Percentiles rank a stretch among this genome's conserved stretches.
These are phyloP conservation scores for Hanseniaspora lachancei DNA, from an alignment of 805 yeast species.

Conservation along the genomic window DNA sequence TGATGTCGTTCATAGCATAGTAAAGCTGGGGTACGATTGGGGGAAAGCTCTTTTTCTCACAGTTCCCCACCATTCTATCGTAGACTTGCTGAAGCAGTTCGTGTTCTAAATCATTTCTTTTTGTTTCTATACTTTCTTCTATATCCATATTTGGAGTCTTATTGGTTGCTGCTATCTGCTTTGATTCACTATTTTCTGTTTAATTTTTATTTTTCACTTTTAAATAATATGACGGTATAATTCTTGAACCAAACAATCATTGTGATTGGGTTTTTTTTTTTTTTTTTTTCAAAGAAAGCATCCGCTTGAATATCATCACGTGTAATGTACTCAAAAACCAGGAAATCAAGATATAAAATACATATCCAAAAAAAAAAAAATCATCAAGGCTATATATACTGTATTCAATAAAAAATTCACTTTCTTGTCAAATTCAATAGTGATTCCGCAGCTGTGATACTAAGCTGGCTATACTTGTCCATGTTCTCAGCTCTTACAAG, in stretches of 20 bases:
- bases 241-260: no score
- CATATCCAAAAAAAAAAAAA: no score
- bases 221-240: no score
- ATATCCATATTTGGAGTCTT: neutral
- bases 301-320: no score
- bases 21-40: conserved; percentile 9
- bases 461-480: conserved; percentile 24
- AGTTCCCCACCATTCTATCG: conserved; percentile 37
- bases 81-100: conserved; percentile 45
- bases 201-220: no score
- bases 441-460: conserved; percentile 28
- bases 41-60: conserved; percentile 31
- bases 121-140: neutral
- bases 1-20: conserved; percentile 8
- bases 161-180: no score
- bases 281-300: no score
- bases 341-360: neutral
- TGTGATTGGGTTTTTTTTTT: no score
- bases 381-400: no score
- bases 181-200: no score
- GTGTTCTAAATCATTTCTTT: conserved; percentile 42
- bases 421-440: conserved; percentile 18
- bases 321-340: no score
- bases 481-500: neutral
- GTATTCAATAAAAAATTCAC: no score